These are phyloP conservation scores for Ballota nigra DNA, from an alignment of 257 asterid genomes.

Conservation along the genomic window DNA sequence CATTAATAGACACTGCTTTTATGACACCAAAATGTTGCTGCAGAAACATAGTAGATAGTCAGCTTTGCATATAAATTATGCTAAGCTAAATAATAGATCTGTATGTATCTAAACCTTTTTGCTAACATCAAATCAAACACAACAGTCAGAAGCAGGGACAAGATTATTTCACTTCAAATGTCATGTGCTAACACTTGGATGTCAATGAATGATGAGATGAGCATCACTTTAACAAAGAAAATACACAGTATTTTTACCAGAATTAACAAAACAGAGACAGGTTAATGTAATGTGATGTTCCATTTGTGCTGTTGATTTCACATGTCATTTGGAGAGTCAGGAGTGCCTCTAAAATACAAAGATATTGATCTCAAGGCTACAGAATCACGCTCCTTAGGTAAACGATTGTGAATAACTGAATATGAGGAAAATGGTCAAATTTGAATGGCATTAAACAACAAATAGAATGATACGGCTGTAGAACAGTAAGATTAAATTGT, in stretches of 20 bases:
- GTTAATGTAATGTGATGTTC: not conserved
- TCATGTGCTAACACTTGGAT: not conserved
- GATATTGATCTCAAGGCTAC: not conserved
- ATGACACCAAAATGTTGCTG: not conserved
- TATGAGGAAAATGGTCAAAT: not conserved
- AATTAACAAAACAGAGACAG: not conserved
- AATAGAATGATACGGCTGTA: not conserved
- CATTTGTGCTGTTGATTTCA: constrained; percentile 7
- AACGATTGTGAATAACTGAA: not conserved
- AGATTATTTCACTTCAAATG: not conserved
- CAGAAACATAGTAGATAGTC: not conserved
- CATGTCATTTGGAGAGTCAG: not conserved
- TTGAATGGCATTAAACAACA: constrained; percentile 6
- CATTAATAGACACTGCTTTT: constrained; percentile 8
- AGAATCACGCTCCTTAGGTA: constrained; percentile 13
- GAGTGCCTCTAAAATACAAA: not conserved
- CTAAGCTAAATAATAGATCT: not conserved
- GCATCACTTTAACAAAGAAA: not conserved
- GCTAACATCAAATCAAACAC: too few species aligned
- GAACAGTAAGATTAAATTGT: not conserved
- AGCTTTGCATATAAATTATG: not conserved
- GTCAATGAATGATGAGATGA: not conserved
- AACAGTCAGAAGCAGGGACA: not conserved
- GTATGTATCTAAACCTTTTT: not conserved
- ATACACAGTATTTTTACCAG: not conserved